phyloP scores from a whole-genome alignment of 1,139 yeast genomes.

The Suhomyces panamericanus region DNA sequence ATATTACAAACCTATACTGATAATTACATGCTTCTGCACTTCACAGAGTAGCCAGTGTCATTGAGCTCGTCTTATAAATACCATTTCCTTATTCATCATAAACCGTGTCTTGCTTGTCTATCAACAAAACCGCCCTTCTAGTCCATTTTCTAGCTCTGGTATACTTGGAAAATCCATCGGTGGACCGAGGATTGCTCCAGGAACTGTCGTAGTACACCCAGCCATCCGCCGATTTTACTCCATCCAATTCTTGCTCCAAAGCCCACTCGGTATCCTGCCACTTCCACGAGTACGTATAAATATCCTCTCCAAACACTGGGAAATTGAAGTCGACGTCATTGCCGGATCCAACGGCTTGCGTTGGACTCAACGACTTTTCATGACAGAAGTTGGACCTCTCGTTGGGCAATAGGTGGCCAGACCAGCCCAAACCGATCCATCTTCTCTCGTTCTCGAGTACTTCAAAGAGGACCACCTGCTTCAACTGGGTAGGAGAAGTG shows the following conservation, averaged over 20 bases:
- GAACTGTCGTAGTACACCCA: slow-evolving; percentile 56
- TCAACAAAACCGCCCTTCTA: slow-evolving; percentile 47
- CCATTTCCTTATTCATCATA: slow-evolving; percentile 18
- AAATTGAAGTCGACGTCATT: slow-evolving; percentile 37
- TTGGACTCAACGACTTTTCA: slow-evolving; percentile 37
- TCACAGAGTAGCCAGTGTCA: background rate
- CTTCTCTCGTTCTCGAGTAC: slow-evolving; percentile 59
- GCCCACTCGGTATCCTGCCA: slow-evolving; percentile 58
- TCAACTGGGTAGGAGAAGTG: slow-evolving; percentile 43
- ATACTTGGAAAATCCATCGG: slow-evolving; percentile 51
- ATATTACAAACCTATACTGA: too few relatives aligned
- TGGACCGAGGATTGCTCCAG: slow-evolving; percentile 45
- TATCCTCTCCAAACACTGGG: slow-evolving; percentile 47
- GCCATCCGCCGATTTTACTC: slow-evolving; percentile 40
- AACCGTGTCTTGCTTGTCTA: slow-evolving; percentile 40
- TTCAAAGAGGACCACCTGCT: slow-evolving; percentile 50
- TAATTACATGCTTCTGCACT: too few relatives aligned
- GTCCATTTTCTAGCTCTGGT: slow-evolving; percentile 55
- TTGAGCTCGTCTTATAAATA: background rate
- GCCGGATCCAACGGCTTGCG: slow-evolving; percentile 29
- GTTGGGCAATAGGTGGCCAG: slow-evolving; percentile 48
- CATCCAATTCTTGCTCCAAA: slow-evolving; percentile 39
- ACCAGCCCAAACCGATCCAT: slow-evolving; percentile 66
- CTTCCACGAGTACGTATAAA: slow-evolving; percentile 49
- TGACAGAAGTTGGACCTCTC: slow-evolving; percentile 53